A percentile compares a stretch with the other conserved stretches of the same genome.
These are phyloP conservation scores for Pseudevernia furfuracea DNA, from an alignment of 495 filamentous ascomycete genomes.

Conservation along the genomic window DNA sequence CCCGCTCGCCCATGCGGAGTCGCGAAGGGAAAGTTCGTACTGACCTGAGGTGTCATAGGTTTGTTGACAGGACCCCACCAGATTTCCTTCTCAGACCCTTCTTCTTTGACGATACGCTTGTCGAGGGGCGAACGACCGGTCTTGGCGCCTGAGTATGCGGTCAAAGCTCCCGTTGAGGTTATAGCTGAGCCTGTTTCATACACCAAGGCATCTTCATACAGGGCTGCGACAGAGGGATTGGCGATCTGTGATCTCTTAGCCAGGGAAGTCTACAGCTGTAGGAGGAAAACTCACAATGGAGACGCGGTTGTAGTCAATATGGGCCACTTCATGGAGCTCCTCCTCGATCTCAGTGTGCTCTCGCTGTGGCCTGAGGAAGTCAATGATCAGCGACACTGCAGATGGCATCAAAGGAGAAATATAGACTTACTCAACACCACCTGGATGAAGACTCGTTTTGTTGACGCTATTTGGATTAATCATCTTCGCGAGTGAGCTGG, in stretches of 20 bases:
- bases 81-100: slow-evolving; percentile 77
- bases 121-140: slow-evolving; percentile 93
- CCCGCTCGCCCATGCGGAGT: not conserved
- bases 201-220: slow-evolving; percentile 98
- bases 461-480: slow-evolving; percentile 70
- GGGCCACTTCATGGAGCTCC: slow-evolving; percentile 93
- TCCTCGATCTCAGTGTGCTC: slow-evolving; percentile 96
- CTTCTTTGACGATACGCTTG: slow-evolving; percentile 94
- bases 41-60: slow-evolving; percentile 95
- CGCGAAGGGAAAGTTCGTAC: slow-evolving; percentile 29
- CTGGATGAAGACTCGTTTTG: slow-evolving; percentile 81
- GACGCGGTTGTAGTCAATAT: slow-evolving; percentile 99
- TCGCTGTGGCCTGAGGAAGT: slow-evolving; percentile 56
- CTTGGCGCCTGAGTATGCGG: slow-evolving; percentile 95
- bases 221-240: slow-evolving; percentile 83
- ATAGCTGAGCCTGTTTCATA: slow-evolving; percentile 98
- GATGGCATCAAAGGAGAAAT: slow-evolving; percentile 10
- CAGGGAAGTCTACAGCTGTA: not conserved
- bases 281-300: slow-evolving; percentile 64
- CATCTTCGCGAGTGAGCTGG: slow-evolving; percentile 51
- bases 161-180: slow-evolving; percentile 87
- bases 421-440: slow-evolving; percentile 76
- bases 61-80: slow-evolving; percentile 99
- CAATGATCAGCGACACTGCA: slow-evolving; percentile 13
- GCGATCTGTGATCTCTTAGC: slow-evolving; percentile 54